These are phyloP conservation scores for Zasmidium citrigriseum DNA, from an alignment of 2,329 filamentous ascomycete species.

Conservation along the genomic window DNA sequence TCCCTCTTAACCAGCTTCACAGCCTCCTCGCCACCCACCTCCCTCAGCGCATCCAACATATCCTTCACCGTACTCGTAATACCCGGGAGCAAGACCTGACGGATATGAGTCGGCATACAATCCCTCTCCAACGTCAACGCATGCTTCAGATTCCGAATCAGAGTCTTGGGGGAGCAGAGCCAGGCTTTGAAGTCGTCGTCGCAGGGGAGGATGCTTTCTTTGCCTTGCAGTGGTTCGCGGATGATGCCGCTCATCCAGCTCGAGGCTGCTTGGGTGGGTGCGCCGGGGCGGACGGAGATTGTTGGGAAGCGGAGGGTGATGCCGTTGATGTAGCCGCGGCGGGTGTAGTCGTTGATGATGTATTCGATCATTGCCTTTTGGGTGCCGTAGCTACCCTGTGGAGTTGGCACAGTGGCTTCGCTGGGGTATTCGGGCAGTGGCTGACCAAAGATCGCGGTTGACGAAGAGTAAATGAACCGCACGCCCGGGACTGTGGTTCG, in stretches of 20 bases:
- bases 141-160: constrained; percentile 57
- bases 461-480: constrained; percentile 52
- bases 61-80: constrained; percentile 56
- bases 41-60: constrained; percentile 58
- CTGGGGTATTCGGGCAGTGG: constrained; percentile 42
- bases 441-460: constrained; percentile 53
- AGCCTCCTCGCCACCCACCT: constrained; percentile 56
- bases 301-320: constrained; percentile 51
- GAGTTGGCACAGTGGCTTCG: constrained; percentile 51
- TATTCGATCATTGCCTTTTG: constrained; percentile 55
- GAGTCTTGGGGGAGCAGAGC: constrained; percentile 57
- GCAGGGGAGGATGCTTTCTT: constrained; percentile 54
- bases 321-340: constrained; percentile 50
- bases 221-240: constrained; percentile 53
- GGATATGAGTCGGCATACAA: constrained; percentile 50
- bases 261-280: constrained; percentile 53
- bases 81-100: constrained; percentile 58
- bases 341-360: constrained; percentile 54
- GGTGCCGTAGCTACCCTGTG: constrained; percentile 52
- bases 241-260: constrained; percentile 57
- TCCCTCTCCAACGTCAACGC: constrained; percentile 53
- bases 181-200: constrained; percentile 56
- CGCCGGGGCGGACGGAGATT: constrained; percentile 53
- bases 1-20: constrained; percentile 53
- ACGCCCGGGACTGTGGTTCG: constrained; percentile 48